phyloP scores from a whole-genome alignment of 2,329 filamentous ascomycete species.

The Trichophaea hybrida region DNA sequence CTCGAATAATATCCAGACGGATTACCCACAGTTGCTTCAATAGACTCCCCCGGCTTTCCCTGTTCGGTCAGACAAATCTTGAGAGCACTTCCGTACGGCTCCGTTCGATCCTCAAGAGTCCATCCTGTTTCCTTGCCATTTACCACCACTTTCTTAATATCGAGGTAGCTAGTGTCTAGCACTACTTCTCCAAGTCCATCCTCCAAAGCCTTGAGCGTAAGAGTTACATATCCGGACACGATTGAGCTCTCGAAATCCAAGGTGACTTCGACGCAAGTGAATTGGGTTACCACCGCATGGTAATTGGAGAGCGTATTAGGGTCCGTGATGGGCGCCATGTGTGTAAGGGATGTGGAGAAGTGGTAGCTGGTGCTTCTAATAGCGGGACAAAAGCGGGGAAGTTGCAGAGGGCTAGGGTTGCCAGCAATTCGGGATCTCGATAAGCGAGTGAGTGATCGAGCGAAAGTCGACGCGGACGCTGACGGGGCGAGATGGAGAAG shows the following conservation, averaged over 20 bases:
- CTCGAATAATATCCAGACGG: not conserved
- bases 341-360: not conserved
- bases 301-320: constrained; percentile 90
- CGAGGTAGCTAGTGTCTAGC: constrained; percentile 74
- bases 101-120: constrained; percentile 52
- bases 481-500: not conserved
- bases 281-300: constrained; percentile 67
- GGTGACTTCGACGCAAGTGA: constrained; percentile 66
- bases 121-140: constrained; percentile 50
- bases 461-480: not conserved
- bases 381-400: not conserved
- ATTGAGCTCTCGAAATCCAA: constrained; percentile 71
- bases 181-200: constrained; percentile 59
- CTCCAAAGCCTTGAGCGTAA: constrained; percentile 64
- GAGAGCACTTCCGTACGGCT: constrained; percentile 42
- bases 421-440: not conserved
- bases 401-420: not conserved
- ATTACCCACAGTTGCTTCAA: constrained; percentile 38
- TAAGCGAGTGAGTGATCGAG: not conserved
- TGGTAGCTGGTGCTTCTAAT: too few species aligned
- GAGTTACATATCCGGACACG: constrained; percentile 59
- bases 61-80: constrained; percentile 37
- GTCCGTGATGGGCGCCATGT: constrained; percentile 36
- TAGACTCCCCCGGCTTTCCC: constrained; percentile 34
- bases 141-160: constrained; percentile 57